Evolutionary conservation across 2,329 filamentous ascomycete genomes (phyloP), one percentile per base, ranked within the genome.

Genomic region (Lasiodiplodia hormozganensis): DNA sequence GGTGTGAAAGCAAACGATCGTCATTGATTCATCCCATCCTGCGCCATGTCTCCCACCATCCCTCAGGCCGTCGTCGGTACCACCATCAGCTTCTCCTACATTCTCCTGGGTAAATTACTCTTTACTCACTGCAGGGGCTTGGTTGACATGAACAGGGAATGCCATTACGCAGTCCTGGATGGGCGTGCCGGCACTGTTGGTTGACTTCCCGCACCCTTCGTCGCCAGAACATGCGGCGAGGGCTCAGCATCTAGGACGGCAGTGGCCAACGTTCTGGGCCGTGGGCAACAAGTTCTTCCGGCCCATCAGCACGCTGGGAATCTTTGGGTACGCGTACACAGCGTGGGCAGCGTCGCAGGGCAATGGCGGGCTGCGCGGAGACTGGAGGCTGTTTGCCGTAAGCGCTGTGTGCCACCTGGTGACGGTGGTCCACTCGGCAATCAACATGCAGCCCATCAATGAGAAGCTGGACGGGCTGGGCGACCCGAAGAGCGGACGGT

Each of bases 111-210:
- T 84, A 74, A 71, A 40, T n/a, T 25, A 3, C 18, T 28, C 25
- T 51, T 4, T 6, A 5, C 4, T 3, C 12, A 18, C 18, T 40
- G 2, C 18, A 23, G n/a, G 14, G 18, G 43, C 11, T 28, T 21
- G 31, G 16, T 49, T 64, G 28, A 64, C 60, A 2, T 4, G 60
- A 8, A 2, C 54, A 85, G 84, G 84, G 67, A 85, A 85, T 76
- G 84, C 83, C 14, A 82, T 86, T 67, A 85, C 84, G 28, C 83
- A 85, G 74, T 85, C 83, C 18, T 85, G 81, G 76, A 85, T 85
- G 83, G 82, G 82, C 18, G 80, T 85, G 47, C 83, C 84, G 6
- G 83, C 82, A 4, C 76, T 85, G 47, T 77, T 85, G 16, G 79
- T 83, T 70, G 79, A 83, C 71, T 84, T 84, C 73, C 82, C 82